phyloP scores from a whole-genome alignment of 192 early-diverging fungal species.

The Chytriomyces hyalinus region DNA sequence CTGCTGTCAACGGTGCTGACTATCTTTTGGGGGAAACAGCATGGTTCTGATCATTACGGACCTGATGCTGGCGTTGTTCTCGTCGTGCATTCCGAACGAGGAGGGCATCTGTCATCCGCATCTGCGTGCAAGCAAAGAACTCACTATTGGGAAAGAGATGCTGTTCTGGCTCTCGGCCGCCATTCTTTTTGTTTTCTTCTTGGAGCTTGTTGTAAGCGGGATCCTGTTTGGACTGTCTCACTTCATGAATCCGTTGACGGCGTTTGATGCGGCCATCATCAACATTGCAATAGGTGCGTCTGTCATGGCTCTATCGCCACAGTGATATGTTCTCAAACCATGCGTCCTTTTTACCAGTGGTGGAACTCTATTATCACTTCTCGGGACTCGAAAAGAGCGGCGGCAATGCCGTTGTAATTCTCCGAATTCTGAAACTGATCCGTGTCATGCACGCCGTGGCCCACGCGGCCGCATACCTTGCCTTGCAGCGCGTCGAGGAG shows the following conservation, averaged over 20 bases:
- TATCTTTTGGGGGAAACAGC: too few species aligned
- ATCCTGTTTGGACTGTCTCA: neutral
- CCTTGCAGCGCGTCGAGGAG: neutral
- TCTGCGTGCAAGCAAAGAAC: neutral
- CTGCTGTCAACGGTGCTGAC: too few species aligned
- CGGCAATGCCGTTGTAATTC: neutral
- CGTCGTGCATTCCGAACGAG: neutral
- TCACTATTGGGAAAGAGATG: neutral
- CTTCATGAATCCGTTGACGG: neutral
- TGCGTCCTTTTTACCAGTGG: neutral
- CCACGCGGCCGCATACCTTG: slow-evolving; percentile 1
- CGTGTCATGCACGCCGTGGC: neutral
- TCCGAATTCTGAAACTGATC: neutral
- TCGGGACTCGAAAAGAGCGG: neutral
- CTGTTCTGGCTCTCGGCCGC: neutral
- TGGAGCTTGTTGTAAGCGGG: neutral
- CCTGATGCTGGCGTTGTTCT: neutral
- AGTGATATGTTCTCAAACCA: neutral
- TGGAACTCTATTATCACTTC: neutral
- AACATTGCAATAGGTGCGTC: neutral
- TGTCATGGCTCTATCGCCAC: neutral
- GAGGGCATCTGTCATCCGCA: neutral
- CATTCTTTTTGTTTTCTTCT: neutral
- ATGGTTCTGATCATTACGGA: neutral
- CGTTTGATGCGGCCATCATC: neutral